phyloP scores from a whole-genome alignment of 176 grass and related monocot genomes.

The Aegilops sharonensis region DNA sequence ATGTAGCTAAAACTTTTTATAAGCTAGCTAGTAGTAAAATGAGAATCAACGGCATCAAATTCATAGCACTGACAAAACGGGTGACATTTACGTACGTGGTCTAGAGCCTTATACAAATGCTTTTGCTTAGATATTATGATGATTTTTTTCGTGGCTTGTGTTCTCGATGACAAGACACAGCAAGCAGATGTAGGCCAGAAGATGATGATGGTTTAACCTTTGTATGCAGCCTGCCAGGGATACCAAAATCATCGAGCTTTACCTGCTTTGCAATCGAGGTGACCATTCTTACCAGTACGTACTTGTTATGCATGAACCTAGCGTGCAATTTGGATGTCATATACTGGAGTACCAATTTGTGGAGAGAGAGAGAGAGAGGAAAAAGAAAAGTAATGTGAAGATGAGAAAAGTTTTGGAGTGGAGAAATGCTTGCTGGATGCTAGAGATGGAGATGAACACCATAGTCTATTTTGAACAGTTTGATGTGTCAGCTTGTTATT shows the following conservation, averaged over 20 bases:
- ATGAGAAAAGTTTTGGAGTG: not conserved
- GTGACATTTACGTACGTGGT: not conserved
- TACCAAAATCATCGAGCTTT: too few relatives aligned
- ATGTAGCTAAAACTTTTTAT: too few relatives aligned
- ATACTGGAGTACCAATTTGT: not conserved
- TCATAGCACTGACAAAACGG: not conserved
- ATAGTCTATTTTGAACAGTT: not conserved
- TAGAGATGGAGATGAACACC: too few relatives aligned
- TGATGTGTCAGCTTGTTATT: not conserved
- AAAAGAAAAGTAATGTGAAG: too few relatives aligned
- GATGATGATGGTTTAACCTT: too few relatives aligned
- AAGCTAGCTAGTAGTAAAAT: too few relatives aligned
- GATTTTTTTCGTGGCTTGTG: constrained; percentile 15
- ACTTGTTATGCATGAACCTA: too few relatives aligned
- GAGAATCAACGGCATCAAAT: too few relatives aligned
- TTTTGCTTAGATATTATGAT: not conserved
- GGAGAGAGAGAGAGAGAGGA: too few relatives aligned
- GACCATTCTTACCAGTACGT: too few relatives aligned
- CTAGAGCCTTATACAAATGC: not conserved
- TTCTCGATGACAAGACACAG: not conserved
- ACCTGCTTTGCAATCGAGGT: too few relatives aligned
- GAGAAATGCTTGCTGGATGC: not conserved
- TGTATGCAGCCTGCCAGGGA: too few relatives aligned
- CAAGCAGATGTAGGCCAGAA: not conserved
- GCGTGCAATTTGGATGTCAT: not conserved